phyloP scores from a whole-genome alignment of 2,329 filamentous ascomycete genomes.

The Trichoderma harzianum region DNA sequence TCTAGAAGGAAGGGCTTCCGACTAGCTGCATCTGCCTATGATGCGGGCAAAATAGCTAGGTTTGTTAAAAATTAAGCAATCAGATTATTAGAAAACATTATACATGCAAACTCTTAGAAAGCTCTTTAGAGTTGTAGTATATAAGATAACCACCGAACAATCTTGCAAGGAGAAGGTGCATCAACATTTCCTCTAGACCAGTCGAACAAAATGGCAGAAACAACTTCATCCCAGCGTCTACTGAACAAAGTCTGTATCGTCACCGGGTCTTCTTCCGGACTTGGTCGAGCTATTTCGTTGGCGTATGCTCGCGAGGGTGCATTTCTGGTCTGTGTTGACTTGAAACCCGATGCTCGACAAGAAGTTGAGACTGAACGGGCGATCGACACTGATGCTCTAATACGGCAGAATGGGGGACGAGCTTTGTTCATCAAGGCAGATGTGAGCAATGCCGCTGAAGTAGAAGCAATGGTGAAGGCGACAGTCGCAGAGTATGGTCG shows the following conservation, averaged over 20 bases:
- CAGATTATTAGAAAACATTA: background rate
- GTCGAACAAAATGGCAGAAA: background rate
- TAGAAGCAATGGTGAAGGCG: conserved; percentile 35
- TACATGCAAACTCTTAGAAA: too few species aligned
- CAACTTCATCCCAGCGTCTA: background rate
- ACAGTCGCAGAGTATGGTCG: conserved; percentile 30
- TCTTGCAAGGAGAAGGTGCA: background rate
- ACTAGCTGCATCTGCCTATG: background rate
- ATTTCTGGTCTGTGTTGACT: conserved; percentile 41
- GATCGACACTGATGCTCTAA: conserved; percentile 37
- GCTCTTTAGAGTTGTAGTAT: background rate
- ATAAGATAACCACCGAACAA: background rate
- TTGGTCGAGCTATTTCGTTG: conserved; percentile 45
- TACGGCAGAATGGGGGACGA: conserved; percentile 32
- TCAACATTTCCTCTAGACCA: background rate
- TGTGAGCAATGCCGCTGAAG: conserved; percentile 35
- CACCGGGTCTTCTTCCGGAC: conserved; percentile 45
- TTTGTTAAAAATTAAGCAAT: background rate
- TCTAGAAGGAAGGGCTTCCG: background rate
- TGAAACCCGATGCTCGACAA: conserved; percentile 28
- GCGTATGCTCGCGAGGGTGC: conserved; percentile 41
- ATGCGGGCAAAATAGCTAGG: background rate
- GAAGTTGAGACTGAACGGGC: conserved; percentile 28
- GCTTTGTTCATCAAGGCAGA: conserved; percentile 44
- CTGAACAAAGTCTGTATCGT: conserved; percentile 31